phyloP scores from a whole-genome alignment of 805 yeast species.

The Cyberlindnera mississippiensis region DNA sequence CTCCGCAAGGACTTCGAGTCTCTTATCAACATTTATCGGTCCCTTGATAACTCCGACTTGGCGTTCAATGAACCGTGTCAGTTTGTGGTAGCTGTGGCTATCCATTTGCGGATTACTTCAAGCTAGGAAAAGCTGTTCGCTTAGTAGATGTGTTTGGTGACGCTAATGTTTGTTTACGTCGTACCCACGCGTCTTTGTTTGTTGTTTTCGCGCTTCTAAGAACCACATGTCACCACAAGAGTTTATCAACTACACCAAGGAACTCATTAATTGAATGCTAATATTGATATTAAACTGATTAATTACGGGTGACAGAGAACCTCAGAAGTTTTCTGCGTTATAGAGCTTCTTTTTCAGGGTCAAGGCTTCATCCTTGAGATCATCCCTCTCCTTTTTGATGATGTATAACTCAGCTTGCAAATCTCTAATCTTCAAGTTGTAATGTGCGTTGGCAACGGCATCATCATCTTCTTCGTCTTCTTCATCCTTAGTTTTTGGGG shows the following conservation, averaged over 20 bases:
- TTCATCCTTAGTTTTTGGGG: slow-evolving; percentile 15
- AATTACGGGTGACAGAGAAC: too few species aligned
- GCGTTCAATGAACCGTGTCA: slow-evolving; percentile 13
- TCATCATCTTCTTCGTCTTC: slow-evolving; percentile 30
- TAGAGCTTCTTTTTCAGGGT: slow-evolving; percentile 55
- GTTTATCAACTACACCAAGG: too few species aligned
- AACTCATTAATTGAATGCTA: too few species aligned
- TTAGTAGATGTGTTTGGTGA: too few species aligned
- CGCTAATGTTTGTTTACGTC: too few species aligned
- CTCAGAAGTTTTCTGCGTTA: slow-evolving; percentile 16
- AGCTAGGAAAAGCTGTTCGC: too few species aligned
- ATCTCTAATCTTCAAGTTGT: slow-evolving; percentile 72
- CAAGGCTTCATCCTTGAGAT: slow-evolving; percentile 58
- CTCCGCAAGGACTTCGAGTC: slow-evolving; percentile 3
- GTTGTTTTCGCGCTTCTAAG: too few species aligned
- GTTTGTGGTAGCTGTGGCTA: too few species aligned
- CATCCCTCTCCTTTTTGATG: slow-evolving; percentile 79
- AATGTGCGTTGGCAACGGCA: slow-evolving; percentile 47
- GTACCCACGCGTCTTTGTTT: too few species aligned
- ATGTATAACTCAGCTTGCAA: slow-evolving; percentile 80
- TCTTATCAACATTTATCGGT: slow-evolving; percentile 11
- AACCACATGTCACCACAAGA: too few species aligned
- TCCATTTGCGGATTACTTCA: too few species aligned
- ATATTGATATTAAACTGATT: too few species aligned
- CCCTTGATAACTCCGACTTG: slow-evolving; percentile 9